These are phyloP conservation scores for Lodderomyces pseudojiufengensis DNA, from an alignment of 1,139 yeast species.

Conservation along the genomic window DNA sequence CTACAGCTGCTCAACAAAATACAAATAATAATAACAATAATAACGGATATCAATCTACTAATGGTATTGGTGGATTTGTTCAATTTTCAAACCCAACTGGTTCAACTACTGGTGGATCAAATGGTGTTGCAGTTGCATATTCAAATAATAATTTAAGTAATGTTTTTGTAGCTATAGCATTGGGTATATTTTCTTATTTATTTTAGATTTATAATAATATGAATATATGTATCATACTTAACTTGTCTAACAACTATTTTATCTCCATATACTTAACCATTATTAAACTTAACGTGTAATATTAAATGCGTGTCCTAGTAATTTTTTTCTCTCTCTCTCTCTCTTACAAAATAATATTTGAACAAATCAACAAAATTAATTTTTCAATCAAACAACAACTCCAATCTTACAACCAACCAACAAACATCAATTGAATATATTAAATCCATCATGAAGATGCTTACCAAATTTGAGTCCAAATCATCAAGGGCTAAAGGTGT, in stretches of 20 bases:
- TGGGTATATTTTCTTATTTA: constrained; percentile 22
- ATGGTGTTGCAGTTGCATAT: constrained; percentile 6
- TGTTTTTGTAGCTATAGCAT: constrained; percentile 17
- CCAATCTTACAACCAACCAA: constrained; percentile 1
- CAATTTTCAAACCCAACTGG: constrained; percentile 23
- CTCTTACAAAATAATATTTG: background rate
- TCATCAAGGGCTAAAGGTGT: constrained; percentile 98
- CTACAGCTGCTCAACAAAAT: constrained; percentile 8
- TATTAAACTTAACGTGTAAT: too few species aligned
- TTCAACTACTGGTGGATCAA: constrained; percentile 9
- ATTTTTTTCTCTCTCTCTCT: background rate
- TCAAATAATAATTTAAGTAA: constrained; percentile 14
- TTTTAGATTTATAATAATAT: too few species aligned
- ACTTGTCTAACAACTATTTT: too few species aligned
- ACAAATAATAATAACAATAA: constrained; percentile 12
- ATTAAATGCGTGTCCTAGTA: constrained; percentile 12
- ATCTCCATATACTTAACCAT: too few species aligned
- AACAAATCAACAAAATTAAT: too few species aligned
- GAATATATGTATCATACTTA: too few species aligned
- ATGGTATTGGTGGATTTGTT: constrained; percentile 33
- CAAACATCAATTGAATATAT: background rate
- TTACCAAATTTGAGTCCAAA: constrained; percentile 96
- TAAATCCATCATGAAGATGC: constrained; percentile 75
- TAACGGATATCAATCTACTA: constrained; percentile 16
- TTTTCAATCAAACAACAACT: background rate